Percentiles rank a stretch among this genome's conserved stretches.
Evolutionary conservation across 345 rosid genomes (phyloP).

Genomic region (Moricandia moricandioides): DNA sequence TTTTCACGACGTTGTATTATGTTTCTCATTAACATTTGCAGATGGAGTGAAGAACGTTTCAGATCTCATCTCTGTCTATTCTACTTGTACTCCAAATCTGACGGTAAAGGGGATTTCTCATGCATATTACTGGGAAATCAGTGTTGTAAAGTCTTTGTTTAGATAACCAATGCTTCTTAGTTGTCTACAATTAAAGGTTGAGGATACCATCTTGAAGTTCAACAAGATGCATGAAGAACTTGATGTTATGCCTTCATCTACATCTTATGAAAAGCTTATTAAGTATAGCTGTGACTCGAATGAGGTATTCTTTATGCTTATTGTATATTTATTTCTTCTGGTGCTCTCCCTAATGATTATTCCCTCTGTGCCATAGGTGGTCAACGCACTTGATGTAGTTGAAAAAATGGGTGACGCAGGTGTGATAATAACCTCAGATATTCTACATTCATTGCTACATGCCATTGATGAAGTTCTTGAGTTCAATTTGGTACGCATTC

Average conservation of each 20-base stretch:
- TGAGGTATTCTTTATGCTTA: constrained; percentile 49
- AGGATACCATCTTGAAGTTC: constrained; percentile 56
- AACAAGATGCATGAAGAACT: constrained; percentile 56
- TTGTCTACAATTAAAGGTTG: constrained; percentile 48
- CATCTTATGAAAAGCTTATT: constrained; percentile 63
- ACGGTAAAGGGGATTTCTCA: constrained; percentile 57
- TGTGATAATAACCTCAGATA: constrained; percentile 46
- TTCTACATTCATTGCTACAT: constrained; percentile 49
- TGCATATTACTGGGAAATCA: not conserved
- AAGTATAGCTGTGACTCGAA: constrained; percentile 46
- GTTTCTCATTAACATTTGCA: constrained; percentile 34
- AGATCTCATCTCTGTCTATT: constrained; percentile 54
- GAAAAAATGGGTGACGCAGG: constrained; percentile 62
- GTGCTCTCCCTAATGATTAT: not conserved
- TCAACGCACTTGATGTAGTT: constrained; percentile 64
- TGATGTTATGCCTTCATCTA: constrained; percentile 53
- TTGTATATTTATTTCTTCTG: not conserved
- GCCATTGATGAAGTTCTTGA: constrained; percentile 54
- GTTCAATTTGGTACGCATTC: constrained; percentile 56
- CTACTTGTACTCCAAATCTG: constrained; percentile 54
- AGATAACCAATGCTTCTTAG: not conserved
- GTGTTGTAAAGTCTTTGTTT: not conserved
- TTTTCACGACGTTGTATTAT: not conserved
- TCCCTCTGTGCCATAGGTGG: constrained; percentile 53
- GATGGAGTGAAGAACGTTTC: constrained; percentile 52